Base-by-base conservation (phyloP, 192 early-diverging fungal genomes). In the Umbelopsis isabellina region DNA sequence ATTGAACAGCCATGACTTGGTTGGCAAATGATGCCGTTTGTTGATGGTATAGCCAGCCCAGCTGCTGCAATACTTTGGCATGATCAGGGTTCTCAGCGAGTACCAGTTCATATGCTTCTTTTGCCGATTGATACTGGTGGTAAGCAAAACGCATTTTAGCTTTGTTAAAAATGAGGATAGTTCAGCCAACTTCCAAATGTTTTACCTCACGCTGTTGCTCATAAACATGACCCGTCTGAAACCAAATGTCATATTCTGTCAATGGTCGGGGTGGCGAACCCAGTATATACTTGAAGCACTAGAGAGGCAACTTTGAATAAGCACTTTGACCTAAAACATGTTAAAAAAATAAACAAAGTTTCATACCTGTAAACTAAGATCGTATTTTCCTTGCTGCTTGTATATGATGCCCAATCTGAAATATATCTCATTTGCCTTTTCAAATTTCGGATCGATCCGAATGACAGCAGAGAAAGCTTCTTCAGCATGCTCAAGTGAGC, bases 331-430 rank as follows among this genome's bases (percentile, higher is more conserved):
- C 20, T n/a, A 47, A 70, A 66, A 22, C 46, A 73, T 15, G 71
- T 37, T 21, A 50, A 20, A 10, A 23, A 37, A 69, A 20, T 7
- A 21, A 53, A 50, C 20, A 22, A 52, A 41, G 4, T 30, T 37
- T 11, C 20, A 37, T 82, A 93, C 92, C 80, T 86, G 80, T 22
- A 95, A 70, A 75, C 85, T 86, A n/a, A 86, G 85, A 48, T 87
- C 85, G 61, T 86, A 95, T 82, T 93, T 92, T 20, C 86, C 84
- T 71, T 95, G 90, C 37, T 93, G 91, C 73, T 98, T 99, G 87
- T 99, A 98, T 47, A 99, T 97, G 73, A 99, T 98, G 21, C 98
- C 97, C 33, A 99, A 79, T 41, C 98, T 87, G 74, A 98, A 99
- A 76, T 97, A 98, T 13, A 99, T 96, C 76, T 99, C 98, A 69